phyloP scores from a whole-genome alignment of 2,329 filamentous ascomycete species.

The Colletotrichum tofieldiae region DNA sequence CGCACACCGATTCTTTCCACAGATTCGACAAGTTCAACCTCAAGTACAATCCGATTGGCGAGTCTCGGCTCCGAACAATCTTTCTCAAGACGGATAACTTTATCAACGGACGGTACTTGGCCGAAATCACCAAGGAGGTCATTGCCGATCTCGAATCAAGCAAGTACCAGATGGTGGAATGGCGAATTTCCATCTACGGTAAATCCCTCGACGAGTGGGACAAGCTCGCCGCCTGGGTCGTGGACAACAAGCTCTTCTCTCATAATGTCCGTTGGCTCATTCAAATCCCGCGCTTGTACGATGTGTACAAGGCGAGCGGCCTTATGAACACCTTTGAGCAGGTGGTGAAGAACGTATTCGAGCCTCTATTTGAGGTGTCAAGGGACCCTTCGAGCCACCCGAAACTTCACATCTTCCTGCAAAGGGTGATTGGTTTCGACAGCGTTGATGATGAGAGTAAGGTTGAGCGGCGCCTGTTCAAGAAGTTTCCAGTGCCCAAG shows the following conservation, averaged over 20 bases:
- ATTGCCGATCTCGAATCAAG: conserved; percentile 97
- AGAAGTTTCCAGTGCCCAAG: conserved; percentile 92
- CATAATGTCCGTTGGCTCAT: conserved; percentile 98
- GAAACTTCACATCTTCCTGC: conserved; percentile 94
- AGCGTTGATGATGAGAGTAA: conserved; percentile 99
- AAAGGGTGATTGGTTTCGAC: conserved; percentile 96
- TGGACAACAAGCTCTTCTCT: conserved; percentile 98
- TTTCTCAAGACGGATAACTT: conserved; percentile 99
- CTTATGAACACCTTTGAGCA: conserved; percentile 93
- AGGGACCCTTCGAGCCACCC: conserved; percentile 88
- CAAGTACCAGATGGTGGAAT: conserved; percentile 99
- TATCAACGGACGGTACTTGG: conserved; percentile 94
- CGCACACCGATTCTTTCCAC: conserved; percentile 97
- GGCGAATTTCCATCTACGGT: conserved; percentile 98
- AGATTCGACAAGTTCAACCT: conserved; percentile 99
- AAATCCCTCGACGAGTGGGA: conserved; percentile 96
- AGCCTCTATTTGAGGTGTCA: conserved; percentile 95
- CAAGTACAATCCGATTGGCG: conserved; percentile 98
- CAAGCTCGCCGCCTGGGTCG: conserved; percentile 95
- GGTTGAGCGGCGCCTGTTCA: conserved; percentile 91
- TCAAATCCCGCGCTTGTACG: conserved; percentile 93
- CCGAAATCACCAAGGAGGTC: conserved; percentile 98
- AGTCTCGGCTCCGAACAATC: conserved; percentile 96
- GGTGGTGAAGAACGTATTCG: conserved; percentile 91
- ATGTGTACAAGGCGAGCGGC: conserved; percentile 92